Conservation (phyloP, 805 yeast genomes). For the Spathaspora sp. region DNA sequence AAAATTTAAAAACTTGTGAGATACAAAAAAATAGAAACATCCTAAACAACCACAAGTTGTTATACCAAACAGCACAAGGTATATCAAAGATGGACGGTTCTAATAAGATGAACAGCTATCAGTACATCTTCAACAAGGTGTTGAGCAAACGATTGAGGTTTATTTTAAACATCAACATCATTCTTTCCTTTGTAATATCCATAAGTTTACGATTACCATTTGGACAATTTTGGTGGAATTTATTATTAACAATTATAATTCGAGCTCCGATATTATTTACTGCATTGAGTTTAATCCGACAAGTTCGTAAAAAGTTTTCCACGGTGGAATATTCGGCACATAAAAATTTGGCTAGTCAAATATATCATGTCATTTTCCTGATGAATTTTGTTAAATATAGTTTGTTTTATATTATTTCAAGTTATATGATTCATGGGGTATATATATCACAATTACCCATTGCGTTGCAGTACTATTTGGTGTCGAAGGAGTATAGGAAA, state of each 20-base stretch:
- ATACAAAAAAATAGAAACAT: background rate
- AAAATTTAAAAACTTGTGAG: background rate
- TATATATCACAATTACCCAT: conserved; percentile 27
- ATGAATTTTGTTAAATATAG: conserved; percentile 14
- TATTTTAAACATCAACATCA: conserved; percentile 26
- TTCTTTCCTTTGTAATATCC: conserved; percentile 24
- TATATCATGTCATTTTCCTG: conserved; percentile 18
- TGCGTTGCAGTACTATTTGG: conserved; percentile 22
- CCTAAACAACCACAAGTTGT: background rate
- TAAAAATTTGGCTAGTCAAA: conserved; percentile 32
- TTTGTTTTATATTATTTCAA: conserved; percentile 19
- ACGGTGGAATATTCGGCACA: conserved; percentile 29
- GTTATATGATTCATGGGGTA: conserved; percentile 18
- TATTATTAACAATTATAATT: conserved; percentile 18
- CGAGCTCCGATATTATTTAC: conserved; percentile 29
- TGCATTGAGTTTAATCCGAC: conserved; percentile 24
- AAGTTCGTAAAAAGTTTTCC: conserved; percentile 19
- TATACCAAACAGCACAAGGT: background rate
- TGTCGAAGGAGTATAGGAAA: conserved; percentile 37
- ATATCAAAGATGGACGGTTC: background rate
- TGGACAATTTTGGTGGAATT: conserved; percentile 28
- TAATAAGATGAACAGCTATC: conserved; percentile 11
- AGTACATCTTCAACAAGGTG: conserved; percentile 25
- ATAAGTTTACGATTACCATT: conserved; percentile 24
- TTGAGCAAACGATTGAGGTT: conserved; percentile 31